Base-by-base conservation (phyloP, 1,139 yeast species). In the Keqinozyma sinolaborantium region DNA sequence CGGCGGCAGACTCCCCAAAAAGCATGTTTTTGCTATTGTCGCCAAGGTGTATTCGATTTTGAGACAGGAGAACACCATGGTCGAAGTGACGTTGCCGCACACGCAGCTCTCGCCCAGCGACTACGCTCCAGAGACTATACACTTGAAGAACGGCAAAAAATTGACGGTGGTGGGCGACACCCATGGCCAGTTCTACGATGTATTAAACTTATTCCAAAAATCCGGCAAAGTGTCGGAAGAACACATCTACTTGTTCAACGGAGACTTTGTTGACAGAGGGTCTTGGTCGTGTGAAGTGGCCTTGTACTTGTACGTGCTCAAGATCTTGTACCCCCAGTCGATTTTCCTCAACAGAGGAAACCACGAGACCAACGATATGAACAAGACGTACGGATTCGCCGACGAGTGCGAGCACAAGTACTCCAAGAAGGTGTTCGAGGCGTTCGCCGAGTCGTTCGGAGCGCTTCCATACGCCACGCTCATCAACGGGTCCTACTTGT, bases 231-330 rank as follows among this genome's bases (percentile, higher is more conserved):
- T 79, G 14, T 76, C 81, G 3, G 57, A 68, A 1, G 67, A 70
- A n/a, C 97, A 90, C 56, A 71, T 79, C 12, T 92, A 85, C 53
- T 62, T 92, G 35, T 90, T 92, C 65, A 92, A 92, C 52, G 98
- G 99, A 30, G 98, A 94, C 60, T 92, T 92, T 60, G 98, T 92
- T 4, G 99, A 92, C 53, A 73, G 99, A 52, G 99, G 99, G 2
- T 85, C 95, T 5, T 92, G 98, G 97, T 87, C 97, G 4, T 85
- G 95, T 53, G 99, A 92, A 56, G 95, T 92, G 32, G 97, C 97
- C 2, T 64, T 94, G 31, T 69, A 85, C 30, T 70, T 87, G 32
- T 90, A 86, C 56, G 74, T 83, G 10, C 73, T 86, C 58, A 92
- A 92, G 62, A 68, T 88, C 26, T 58, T 84, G 26, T 83, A 72